A percentile compares a stretch with the other conserved stretches of the same genome.
Evolutionary conservation across 2,329 filamentous ascomycete species (phyloP).

Genomic region (Talaromyces sp.): DNA sequence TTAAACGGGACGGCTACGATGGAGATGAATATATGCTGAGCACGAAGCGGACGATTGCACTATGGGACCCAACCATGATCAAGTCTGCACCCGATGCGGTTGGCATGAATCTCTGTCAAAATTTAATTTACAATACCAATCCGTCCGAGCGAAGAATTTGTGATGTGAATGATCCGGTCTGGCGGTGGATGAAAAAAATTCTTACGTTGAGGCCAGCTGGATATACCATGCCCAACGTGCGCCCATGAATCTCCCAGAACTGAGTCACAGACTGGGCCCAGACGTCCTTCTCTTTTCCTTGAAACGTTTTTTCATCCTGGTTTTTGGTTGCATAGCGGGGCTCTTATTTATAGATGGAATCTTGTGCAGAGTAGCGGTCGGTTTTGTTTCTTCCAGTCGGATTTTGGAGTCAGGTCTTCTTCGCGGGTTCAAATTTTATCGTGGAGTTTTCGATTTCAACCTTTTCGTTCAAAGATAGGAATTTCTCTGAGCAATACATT

Average conservation of each 20-base stretch:
- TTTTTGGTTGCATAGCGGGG: not conserved
- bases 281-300: not conserved
- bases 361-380: not conserved
- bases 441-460: not conserved
- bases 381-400: not conserved
- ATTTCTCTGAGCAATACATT: not conserved
- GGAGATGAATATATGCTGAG: constrained; percentile 7
- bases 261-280: not conserved
- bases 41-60: constrained; percentile 5
- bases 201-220: not conserved
- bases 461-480: not conserved
- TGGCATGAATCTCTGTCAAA: not conserved
- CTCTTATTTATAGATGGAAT: not conserved
- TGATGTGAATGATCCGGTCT: constrained; percentile 2
- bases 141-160: not conserved
- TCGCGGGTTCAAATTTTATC: not conserved
- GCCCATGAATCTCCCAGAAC: not conserved
- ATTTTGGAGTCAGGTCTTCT: not conserved
- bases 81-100: not conserved
- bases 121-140: not conserved
- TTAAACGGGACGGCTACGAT: not conserved
- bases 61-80: not conserved
- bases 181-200: constrained; percentile 6
- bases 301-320: too few species aligned
- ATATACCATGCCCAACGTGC: not conserved